These are phyloP conservation scores for Colletotrichum siamense DNA, from an alignment of 2,329 filamentous ascomycete species.

Conservation along the genomic window DNA sequence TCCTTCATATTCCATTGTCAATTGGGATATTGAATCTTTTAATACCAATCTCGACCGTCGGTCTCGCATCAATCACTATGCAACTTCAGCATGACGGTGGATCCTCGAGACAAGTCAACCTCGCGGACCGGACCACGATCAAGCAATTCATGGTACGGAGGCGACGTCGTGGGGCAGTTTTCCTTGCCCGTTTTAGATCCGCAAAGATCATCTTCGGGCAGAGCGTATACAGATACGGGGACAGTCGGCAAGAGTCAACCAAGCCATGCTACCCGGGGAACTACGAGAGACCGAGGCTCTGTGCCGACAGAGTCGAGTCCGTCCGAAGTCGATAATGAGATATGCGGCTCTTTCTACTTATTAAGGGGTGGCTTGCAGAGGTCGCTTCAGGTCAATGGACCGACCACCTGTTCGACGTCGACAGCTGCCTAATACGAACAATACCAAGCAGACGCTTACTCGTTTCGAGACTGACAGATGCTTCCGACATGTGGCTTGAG, in stretches of 20 bases:
- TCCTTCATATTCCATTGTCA: rapidly evolving
- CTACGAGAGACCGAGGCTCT: neutral
- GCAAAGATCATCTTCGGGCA: neutral
- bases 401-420: neutral
- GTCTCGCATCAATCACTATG: neutral
- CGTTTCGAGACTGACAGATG: neutral
- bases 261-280: neutral
- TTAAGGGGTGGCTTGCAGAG: neutral
- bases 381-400: neutral
- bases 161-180: neutral
- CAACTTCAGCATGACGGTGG: neutral
- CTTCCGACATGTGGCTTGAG: neutral
- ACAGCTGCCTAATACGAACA: neutral
- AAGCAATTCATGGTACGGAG: neutral
- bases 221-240: neutral
- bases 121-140: neutral
- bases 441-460: neutral
- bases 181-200: neutral
- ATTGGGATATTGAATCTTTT: neutral
- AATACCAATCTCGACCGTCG: neutral
- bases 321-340: neutral
- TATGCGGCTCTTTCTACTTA: neutral
- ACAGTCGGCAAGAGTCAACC: neutral
- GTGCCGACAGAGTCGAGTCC: neutral
- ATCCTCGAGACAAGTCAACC: neutral